A percentile compares a stretch with the other conserved stretches of the same genome.
Evolutionary conservation across 192 early-diverging fungal genomes (phyloP).

Genomic region (Coemansia sp.): DNA sequence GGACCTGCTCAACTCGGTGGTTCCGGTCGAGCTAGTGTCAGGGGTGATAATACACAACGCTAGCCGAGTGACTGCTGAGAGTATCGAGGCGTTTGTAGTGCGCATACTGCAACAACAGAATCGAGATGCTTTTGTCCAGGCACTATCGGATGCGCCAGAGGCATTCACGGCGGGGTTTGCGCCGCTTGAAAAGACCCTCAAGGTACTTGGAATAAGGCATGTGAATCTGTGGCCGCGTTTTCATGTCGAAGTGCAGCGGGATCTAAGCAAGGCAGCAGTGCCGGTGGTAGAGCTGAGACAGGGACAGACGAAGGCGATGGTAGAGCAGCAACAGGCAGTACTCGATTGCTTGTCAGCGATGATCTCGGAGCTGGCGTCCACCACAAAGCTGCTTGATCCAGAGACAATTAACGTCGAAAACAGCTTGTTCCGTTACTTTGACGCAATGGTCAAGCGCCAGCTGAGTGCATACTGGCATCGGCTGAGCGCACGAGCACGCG

Average conservation of each 20-base stretch:
- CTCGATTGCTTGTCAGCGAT: constrained; percentile 82
- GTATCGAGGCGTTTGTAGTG: constrained; percentile 88
- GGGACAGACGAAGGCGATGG: constrained; percentile 78
- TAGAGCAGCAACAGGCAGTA: constrained; percentile 75
- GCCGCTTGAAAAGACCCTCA: constrained; percentile 84
- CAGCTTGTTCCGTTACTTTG: constrained; percentile 82
- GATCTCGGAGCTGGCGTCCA: constrained; percentile 71
- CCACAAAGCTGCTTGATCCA: constrained; percentile 67
- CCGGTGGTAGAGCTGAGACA: constrained; percentile 76
- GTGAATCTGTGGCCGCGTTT: constrained; percentile 87
- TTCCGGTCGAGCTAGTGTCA: constrained; percentile 73
- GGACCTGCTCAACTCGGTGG: constrained; percentile 77
- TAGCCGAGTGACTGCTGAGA: constrained; percentile 72
- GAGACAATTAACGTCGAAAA: constrained; percentile 87
- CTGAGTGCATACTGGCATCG: constrained; percentile 88
- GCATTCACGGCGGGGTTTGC: constrained; percentile 77
- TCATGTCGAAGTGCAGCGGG: constrained; percentile 24
- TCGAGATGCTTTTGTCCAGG: constrained; percentile 86
- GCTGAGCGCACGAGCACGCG: constrained; percentile 68
- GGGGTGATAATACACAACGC: constrained; percentile 88
- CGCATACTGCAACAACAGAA: constrained; percentile 79
- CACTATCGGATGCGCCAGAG: constrained; percentile 86
- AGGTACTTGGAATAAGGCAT: constrained; percentile 73
- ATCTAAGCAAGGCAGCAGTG: constrained; percentile 57
- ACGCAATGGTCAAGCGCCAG: constrained; percentile 70